Base-by-base conservation (phyloP, 225 moss, liverwort and hornwort genomes). In the Straminergon stramineum region DNA sequence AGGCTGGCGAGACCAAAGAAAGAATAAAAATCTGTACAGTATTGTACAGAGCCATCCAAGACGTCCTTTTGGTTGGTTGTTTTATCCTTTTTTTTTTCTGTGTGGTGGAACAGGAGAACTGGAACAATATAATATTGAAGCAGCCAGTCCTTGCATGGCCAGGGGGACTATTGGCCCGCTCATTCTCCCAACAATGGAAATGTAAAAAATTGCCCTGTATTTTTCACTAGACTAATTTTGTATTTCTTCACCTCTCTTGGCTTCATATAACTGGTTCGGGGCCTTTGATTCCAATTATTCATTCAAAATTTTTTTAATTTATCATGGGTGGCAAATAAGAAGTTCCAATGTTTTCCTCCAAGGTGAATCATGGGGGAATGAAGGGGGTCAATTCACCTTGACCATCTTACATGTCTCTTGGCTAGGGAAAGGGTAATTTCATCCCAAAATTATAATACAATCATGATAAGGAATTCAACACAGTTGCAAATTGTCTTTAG, bases 341-440 rank as follows among this genome's bases (percentile, higher is more conserved):
- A 52, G 7, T 52, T 52, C 0, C 0, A 31, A 13, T 51, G 6
- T 31, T 52, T 32, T 76, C 3, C 0, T 1, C 1, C 4, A 1
- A 2, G 2, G 0, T 34, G 52, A 52, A 34, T 1, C 2, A 0
- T 0, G 2, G 2, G 7, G 51, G 8, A 52, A 32, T 20, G 34
- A 34, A 4, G 32, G 32, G 34, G 34, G 13, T 2, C 32, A 34
- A 31, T 76, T 52, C 8, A 76, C 8, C 13, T 0, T 52, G 0
- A 3, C 5, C 3, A 1, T 32, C 5, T 0, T 34, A 2, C 3
- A 34, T 2, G 1, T 34, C 8, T 13, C 2, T 0, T 5, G 0
- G 21, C 7, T 21, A 0, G 3, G 5, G 0, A 52, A 21, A 21
- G 2, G 21, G 0, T 8, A 5, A 32, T 75, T 31, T 75, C 12